Evolutionary conservation across 1,284 basidiomycete species (phyloP), one percentile per base, ranked within the genome.

Genomic region (Tilletia indica): DNA sequence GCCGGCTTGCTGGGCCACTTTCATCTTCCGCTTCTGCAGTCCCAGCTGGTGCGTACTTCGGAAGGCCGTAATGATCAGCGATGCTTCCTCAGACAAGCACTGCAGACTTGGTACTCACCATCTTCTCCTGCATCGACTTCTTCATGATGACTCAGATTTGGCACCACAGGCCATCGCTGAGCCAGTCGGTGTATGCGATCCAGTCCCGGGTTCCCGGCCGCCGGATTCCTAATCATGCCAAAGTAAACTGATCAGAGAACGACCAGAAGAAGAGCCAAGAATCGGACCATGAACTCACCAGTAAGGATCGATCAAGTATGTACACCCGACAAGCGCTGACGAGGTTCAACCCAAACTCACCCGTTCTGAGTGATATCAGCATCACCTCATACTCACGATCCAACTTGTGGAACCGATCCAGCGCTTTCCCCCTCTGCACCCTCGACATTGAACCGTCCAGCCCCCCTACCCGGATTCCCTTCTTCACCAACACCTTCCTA

Each of bases 251-350:
- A 68, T 58, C 56, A 63, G 36, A 34, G 69, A 38, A 69, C 64
- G 5, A 63, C 3, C 54, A 21, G n/a, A n/a, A 8, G n/a, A 21
- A 19, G 6, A n/a, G n/a, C 4, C 4, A 8, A 21, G 25, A 5
- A 21, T 47, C n/a, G 42, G 45, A 21, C 69, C 64, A 42, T 14
- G 79, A n/a, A n/a, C 88, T 73, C 84, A 91, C 93, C 94, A 97
- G 85, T 95, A 96, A 54, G 94, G 94, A 85, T 97, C 94, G 89
- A 97, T 92, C 58, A 97, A 87, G n/a, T n/a, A n/a, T n/a, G 84
- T 96, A 97, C 25, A 94, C 93, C 42, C 95, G 89, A 69, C 78
- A 82, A 2, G 79, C 82, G 3, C 73, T 71, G 58, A 82, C 79
- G 12, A 97, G 88, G 84, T 97, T 98, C 72, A 98, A 86, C 34